A percentile compares a stretch with the other conserved stretches of the same genome.
Conservation (phyloP, 1,284 basidiomycete species). For the Blastosporella zonata region DNA sequence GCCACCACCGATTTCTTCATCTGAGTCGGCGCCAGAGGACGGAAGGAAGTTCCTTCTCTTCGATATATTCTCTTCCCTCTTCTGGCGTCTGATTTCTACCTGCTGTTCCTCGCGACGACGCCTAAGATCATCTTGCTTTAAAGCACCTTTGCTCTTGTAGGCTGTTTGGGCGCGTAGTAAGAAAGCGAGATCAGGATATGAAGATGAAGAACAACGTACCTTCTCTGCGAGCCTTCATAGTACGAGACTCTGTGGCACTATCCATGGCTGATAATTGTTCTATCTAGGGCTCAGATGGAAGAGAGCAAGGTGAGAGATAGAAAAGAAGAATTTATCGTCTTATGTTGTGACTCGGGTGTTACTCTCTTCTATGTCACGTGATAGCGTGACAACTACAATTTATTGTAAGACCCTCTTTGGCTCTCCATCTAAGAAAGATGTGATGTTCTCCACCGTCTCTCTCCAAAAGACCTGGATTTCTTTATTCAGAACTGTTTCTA, state of each 20-base stretch:
- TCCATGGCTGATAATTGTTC: constrained; percentile 26
- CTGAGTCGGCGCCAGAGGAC: constrained; percentile 71
- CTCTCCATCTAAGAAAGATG: constrained; percentile 40
- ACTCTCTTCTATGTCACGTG: constrained; percentile 22
- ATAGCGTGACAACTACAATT: constrained; percentile 14
- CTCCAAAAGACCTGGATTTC: constrained; percentile 34
- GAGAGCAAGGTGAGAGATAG: constrained; percentile 25
- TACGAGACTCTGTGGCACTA: constrained; percentile 49
- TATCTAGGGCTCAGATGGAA: constrained; percentile 20
- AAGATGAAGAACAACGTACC: constrained; percentile 40
- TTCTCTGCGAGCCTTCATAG: constrained; percentile 63
- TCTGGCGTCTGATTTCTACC: constrained; percentile 95
- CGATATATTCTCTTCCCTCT: constrained; percentile 95
- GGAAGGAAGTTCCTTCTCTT: constrained; percentile 93
- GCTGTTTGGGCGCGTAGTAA: constrained; percentile 40
- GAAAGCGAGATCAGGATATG: constrained; percentile 27
- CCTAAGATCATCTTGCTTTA: constrained; percentile 86
- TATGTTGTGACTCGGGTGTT: constrained; percentile 19
- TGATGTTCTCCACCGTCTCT: constrained; percentile 55
- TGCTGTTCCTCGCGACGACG: constrained; percentile 95
- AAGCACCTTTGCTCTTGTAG: constrained; percentile 76
- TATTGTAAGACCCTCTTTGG: constrained; percentile 26
- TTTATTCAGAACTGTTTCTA: background rate
- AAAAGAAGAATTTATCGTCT: constrained; percentile 20
- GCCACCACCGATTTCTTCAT: constrained; percentile 75